phyloP scores from a whole-genome alignment of 2,329 filamentous ascomycete species.

The Pyricularia pennisetigena region DNA sequence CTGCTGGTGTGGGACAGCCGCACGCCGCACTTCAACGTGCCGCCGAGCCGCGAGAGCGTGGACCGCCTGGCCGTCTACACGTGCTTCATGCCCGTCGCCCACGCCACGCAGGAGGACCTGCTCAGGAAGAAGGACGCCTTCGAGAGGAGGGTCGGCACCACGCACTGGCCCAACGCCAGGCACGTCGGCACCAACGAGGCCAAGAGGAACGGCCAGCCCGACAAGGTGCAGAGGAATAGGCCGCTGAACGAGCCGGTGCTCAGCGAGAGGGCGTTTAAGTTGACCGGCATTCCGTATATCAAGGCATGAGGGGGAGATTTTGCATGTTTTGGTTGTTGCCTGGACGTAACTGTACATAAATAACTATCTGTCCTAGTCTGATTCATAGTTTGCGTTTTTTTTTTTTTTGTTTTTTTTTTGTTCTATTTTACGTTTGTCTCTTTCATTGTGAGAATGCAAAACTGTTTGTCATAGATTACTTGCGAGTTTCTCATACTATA shows the following conservation, averaged over 20 bases:
- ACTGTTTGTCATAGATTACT: too few species aligned
- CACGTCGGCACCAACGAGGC: slow-evolving; percentile 14
- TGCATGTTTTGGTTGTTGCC: neutral
- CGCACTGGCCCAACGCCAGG: slow-evolving; percentile 29
- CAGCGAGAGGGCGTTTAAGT: slow-evolving; percentile 29
- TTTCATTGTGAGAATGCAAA: too few species aligned
- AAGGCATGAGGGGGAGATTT: slow-evolving; percentile 5
- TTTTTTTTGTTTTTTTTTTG: too few species aligned
- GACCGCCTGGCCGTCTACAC: slow-evolving; percentile 26
- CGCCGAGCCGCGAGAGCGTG: slow-evolving; percentile 16
- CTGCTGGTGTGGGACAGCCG: slow-evolving; percentile 30
- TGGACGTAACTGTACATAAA: neutral
- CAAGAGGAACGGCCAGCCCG: slow-evolving; percentile 15
- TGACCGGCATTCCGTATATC: slow-evolving; percentile 37
- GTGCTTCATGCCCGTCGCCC: slow-evolving; percentile 28
- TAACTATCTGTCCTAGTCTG: too few species aligned
- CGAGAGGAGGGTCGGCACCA: slow-evolving; percentile 26
- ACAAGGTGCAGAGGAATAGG: slow-evolving; percentile 22
- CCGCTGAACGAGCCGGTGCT: slow-evolving; percentile 28
- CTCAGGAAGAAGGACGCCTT: slow-evolving; percentile 29
- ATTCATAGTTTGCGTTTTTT: neutral
- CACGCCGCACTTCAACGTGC: slow-evolving; percentile 30
- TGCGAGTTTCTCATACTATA: too few species aligned
- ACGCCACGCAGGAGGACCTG: slow-evolving; percentile 28
- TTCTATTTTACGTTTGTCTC: too few species aligned